Base-by-base conservation (phyloP, 805 yeast genomes). In the Candida parachauliodes region DNA sequence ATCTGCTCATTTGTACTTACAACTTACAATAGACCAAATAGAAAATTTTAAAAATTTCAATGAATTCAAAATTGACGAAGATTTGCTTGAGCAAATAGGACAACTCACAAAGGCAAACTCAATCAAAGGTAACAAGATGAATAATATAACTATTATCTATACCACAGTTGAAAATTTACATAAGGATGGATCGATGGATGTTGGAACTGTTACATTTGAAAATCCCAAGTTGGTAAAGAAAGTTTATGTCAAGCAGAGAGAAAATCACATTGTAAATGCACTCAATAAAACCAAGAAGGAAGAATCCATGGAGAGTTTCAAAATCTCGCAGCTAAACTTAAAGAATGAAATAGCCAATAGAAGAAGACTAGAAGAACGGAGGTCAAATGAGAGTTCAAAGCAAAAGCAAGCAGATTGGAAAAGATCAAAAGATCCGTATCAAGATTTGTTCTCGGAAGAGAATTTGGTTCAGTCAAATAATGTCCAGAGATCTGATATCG, bases 71-170 rank as follows among this genome's bases (percentile, higher is more conserved):
- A 43, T 68, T 4, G 52, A 83, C 1, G 63, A 65, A 11, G 70
- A 59, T 2, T 62, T 82, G 0, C 52, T 84, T 8, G 59, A 54
- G n/a, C 72, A 68, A 43, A 46, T 62, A 32, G 81, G 82, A 1
- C 94, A 85, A 49, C 62, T 86, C 39, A 81, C 91, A 20, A 83
- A 85, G 54, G 83, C 86, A 8, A 81, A 81, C 54, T 82, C 89
- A 4, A 83, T 84, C 25, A 77, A 79, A 51, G 93, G 86, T 10
- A 83, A 80, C 58, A 85, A 85, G 51, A 57, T 75, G 47, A 77
- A 77, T 50, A 80, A 80, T 48, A 66, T 83, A 41, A 76, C 81
- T 2, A 73, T 85, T 7, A 73, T 85, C 28, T 77, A 77, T 49
- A 85, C 95, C 0, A 88, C 89, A 0, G 85, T 86, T 71, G 68